Conservation (phyloP, 306 rosid genomes). For the Cicer chorassanicum region DNA sequence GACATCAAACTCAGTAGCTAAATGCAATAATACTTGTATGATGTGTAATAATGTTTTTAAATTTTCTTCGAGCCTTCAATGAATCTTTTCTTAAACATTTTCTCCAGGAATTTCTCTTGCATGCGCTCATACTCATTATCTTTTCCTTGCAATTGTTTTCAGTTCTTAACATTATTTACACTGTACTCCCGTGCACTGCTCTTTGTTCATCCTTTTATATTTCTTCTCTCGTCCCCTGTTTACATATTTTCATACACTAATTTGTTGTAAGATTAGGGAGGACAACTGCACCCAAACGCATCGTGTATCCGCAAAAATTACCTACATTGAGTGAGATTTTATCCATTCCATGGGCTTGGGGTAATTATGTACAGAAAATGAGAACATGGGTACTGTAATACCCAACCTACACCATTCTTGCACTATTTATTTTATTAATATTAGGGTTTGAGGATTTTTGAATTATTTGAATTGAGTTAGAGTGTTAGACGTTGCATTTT, state of each 20-base stretch:
- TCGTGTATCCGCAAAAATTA: neutral
- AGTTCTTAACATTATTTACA: conserved; percentile 12
- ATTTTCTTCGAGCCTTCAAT: conserved; percentile 13
- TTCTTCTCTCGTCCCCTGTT: conserved; percentile 21
- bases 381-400: neutral
- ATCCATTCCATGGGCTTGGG: neutral
- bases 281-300: conserved; percentile 5
- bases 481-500: conserved; percentile 8
- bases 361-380: neutral
- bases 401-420: neutral
- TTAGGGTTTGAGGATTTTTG: conserved; percentile 2
- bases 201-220: conserved; percentile 9
- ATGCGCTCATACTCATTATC: neutral
- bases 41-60: neutral
- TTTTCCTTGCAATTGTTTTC: neutral
- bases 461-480: conserved; percentile 3
- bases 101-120: conserved; percentile 2
- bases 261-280: conserved; percentile 11
- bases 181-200: conserved; percentile 23
- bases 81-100: conserved; percentile 17
- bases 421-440: neutral
- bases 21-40: conserved; percentile 20
- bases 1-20: conserved; percentile 22
- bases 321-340: neutral
- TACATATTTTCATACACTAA: conserved; percentile 11